Evolutionary conservation across 192 early-diverging fungal genomes (phyloP).

Genomic region (Kickxella alabastrina): DNA sequence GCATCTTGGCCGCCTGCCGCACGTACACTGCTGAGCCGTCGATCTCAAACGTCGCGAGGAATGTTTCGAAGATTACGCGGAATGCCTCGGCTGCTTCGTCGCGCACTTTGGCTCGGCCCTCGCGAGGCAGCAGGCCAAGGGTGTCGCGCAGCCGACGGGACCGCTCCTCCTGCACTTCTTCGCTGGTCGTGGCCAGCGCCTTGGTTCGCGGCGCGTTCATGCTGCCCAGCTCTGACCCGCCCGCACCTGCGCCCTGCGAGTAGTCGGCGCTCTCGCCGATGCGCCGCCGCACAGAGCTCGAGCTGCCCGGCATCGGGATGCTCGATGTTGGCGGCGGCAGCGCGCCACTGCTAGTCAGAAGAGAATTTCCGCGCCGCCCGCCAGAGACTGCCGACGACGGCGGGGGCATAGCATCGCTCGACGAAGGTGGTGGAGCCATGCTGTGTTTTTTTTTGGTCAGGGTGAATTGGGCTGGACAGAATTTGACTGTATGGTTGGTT

Average conservation of each 20-base stretch:
- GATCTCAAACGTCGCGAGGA: slow-evolving; percentile 57
- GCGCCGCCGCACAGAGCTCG: slow-evolving; percentile 40
- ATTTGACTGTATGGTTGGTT: background rate
- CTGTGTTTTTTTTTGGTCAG: background rate
- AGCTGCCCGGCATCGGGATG: slow-evolving; percentile 37
- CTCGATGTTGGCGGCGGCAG: slow-evolving; percentile 28
- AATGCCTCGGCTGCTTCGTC: slow-evolving; percentile 70
- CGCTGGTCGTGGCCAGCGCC: slow-evolving; percentile 27
- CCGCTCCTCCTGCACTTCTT: slow-evolving; percentile 45
- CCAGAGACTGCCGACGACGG: background rate
- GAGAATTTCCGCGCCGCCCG: slow-evolving; percentile 14
- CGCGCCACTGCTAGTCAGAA: slow-evolving; percentile 32
- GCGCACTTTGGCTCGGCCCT: slow-evolving; percentile 44
- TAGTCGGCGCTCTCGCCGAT: slow-evolving; percentile 19
- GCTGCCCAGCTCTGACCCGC: slow-evolving; percentile 31
- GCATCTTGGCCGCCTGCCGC: slow-evolving; percentile 61
- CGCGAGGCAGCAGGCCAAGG: slow-evolving; percentile 29
- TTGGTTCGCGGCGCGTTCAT: slow-evolving; percentile 11
- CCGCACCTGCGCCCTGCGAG: background rate
- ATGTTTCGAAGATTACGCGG: slow-evolving; percentile 64
- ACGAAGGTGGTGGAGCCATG: too few species aligned
- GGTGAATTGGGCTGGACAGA: background rate
- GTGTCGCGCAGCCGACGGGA: slow-evolving; percentile 37
- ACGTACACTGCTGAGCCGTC: slow-evolving; percentile 57
- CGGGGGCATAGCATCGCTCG: slow-evolving; percentile 2